Evolutionary conservation across 768 basidiomycete species (phyloP), one percentile per base, ranked within the genome.

Genomic region (Mycena vitilis): DNA sequence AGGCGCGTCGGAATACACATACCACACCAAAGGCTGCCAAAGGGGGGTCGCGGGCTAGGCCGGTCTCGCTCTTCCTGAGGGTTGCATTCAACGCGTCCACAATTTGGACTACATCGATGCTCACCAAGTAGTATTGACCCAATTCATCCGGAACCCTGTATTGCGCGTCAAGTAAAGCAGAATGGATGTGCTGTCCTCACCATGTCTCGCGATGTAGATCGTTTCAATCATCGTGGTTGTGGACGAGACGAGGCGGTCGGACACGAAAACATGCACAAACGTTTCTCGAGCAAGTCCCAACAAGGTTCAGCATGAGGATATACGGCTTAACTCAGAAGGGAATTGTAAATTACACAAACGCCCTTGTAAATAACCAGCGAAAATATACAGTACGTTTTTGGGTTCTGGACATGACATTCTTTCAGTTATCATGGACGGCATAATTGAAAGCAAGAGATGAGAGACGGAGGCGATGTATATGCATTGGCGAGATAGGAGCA

Each of bases 141-240:
- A 95, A 79, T 91, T 94, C 66, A 90, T 73, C 74, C 93, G 84
- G 72, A 89, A 94, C 48, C 94, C 93, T 94, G 77, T 15, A 56
- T 45, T 42, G 22, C 54, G 65, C 55, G 66, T 65, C 66, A 63
- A 73, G 34, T 8, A 22, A 11, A 61, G 38, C 25, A 40, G 38
- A 52, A 44, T 4, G 12, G 49, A 20, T 22, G 15, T 16, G 40
- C 34, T 55, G 13, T 52, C 45, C 76, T 69, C 73, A 91, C 91
- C 91, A 76, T 92, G 91, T 71, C 91, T 81, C 20, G 87, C 86
- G 63, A 91, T 87, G 77, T 89, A 91, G 63, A 92, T 88, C 67
- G 85, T 90, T 68, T 91, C 85, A 54, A 89, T 76, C 82, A 88
- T 88, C 36, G 65, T 73, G 61, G 69, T 61, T 34, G 59, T 40